Conservation (phyloP, 768 basidiomycete species). For the Naganishia kalamii region DNA sequence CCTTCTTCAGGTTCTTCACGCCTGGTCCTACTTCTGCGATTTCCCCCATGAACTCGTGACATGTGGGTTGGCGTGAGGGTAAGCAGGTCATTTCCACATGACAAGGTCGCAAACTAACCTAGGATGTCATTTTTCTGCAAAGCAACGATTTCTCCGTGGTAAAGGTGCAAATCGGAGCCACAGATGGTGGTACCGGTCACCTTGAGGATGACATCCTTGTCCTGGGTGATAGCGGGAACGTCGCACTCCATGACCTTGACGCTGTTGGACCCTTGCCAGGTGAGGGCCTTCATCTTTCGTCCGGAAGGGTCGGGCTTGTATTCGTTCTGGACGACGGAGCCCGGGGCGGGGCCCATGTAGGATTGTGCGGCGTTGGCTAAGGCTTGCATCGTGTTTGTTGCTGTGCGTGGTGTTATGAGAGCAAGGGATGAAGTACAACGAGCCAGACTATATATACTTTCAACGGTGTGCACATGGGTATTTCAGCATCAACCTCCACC, state of each 20-base stretch:
- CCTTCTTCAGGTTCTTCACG: constrained; percentile 58
- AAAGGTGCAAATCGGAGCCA: constrained; percentile 52
- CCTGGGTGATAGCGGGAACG: constrained; percentile 60
- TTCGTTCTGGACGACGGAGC: constrained; percentile 13
- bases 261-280: constrained; percentile 57
- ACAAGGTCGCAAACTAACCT: not conserved
- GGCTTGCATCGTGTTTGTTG: constrained; percentile 23
- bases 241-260: constrained; percentile 52
- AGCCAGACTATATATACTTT: too few relatives aligned
- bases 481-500: too few relatives aligned
- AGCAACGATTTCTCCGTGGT: constrained; percentile 62
- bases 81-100: too few relatives aligned
- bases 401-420: too few relatives aligned
- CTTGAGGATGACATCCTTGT: constrained; percentile 68
- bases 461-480: too few relatives aligned
- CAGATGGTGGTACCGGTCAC: constrained; percentile 72
- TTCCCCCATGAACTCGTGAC: constrained; percentile 53
- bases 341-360: constrained; percentile 15
- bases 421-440: too few relatives aligned
- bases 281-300: constrained; percentile 61
- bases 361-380: constrained; percentile 17
- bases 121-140: constrained; percentile 58
- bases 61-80: not conserved
- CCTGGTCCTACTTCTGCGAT: constrained; percentile 62
- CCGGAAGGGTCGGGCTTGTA: constrained; percentile 50